These are phyloP conservation scores for Xenosphaeropsis pyriputrescens DNA, from an alignment of 2,329 filamentous ascomycete genomes.

Conservation along the genomic window DNA sequence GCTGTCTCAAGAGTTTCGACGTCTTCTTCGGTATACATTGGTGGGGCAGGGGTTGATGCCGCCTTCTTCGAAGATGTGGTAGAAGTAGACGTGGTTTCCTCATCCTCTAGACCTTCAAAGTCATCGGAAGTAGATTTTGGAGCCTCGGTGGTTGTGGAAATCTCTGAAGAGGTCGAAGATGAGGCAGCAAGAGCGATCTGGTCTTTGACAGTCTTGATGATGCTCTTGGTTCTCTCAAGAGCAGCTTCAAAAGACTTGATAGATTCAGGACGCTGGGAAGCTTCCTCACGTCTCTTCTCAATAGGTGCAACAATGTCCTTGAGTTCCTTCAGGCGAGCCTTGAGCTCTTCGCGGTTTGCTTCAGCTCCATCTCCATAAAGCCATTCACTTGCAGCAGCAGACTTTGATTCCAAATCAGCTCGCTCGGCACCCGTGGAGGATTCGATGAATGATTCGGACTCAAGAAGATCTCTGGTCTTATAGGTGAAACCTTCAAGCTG, in stretches of 20 bases:
- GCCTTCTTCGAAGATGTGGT: constrained; percentile 22
- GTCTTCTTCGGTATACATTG: constrained; percentile 61
- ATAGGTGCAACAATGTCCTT: constrained; percentile 68
- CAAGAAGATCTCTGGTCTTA: constrained; percentile 68
- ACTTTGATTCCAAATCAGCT: constrained; percentile 47
- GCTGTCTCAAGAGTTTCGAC: constrained; percentile 48
- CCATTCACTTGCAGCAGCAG: constrained; percentile 69
- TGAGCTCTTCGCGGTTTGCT: constrained; percentile 61
- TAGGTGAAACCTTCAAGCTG: constrained; percentile 92
- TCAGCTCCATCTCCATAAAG: constrained; percentile 74
- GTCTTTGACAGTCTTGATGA: constrained; percentile 54
- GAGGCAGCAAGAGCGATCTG: constrained; percentile 58
- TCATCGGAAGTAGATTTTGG: constrained; percentile 30
- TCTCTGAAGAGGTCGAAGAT: constrained; percentile 27
- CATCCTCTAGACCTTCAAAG: constrained; percentile 69
- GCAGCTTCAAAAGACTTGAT: constrained; percentile 52
- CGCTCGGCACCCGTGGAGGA: constrained; percentile 58
- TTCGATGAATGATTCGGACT: constrained; percentile 58
- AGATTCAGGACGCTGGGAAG: constrained; percentile 52
- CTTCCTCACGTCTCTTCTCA: constrained; percentile 60
- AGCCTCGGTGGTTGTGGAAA: constrained; percentile 29
- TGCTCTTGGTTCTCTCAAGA: constrained; percentile 56
- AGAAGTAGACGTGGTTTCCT: constrained; percentile 24
- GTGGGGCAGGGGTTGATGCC: constrained; percentile 36
- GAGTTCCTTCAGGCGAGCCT: constrained; percentile 60